Evolutionary conservation across 2,329 filamentous ascomycete species (phyloP).

Genomic region (Penicillium brevicompactum): DNA sequence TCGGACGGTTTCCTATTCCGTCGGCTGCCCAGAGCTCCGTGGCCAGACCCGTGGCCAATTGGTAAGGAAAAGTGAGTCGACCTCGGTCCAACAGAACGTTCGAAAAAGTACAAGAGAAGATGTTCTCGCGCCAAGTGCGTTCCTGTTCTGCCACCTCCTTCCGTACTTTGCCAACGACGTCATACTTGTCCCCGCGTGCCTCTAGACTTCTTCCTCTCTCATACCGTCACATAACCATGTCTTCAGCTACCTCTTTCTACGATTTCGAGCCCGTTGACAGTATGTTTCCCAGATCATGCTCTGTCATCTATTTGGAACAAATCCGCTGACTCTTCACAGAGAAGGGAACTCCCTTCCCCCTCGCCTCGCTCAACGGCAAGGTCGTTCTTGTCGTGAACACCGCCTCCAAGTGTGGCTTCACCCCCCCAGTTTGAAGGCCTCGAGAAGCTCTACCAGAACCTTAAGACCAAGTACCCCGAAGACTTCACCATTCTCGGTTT

Average conservation of each 20-base stretch:
- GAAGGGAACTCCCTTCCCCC: slow-evolving; percentile 70
- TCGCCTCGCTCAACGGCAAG: slow-evolving; percentile 79
- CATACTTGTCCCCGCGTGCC: slow-evolving; percentile 10
- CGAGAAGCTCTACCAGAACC: slow-evolving; percentile 81
- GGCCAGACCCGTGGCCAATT: slow-evolving; percentile 20
- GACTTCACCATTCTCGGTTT: slow-evolving; percentile 90
- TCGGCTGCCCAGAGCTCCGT: slow-evolving; percentile 15
- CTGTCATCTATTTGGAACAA: neutral
- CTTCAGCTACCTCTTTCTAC: slow-evolving; percentile 61
- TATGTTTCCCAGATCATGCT: slow-evolving; percentile 36
- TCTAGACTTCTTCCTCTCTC: neutral
- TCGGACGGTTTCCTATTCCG: slow-evolving; percentile 10
- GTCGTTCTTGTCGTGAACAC: slow-evolving; percentile 97
- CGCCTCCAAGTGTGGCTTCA: slow-evolving; percentile 98
- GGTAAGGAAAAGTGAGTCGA: slow-evolving; percentile 13
- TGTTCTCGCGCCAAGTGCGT: slow-evolving; percentile 3
- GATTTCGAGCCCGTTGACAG: slow-evolving; percentile 62
- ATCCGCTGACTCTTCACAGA: slow-evolving; percentile 51
- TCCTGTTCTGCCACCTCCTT: slow-evolving; percentile 1
- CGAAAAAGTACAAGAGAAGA: slow-evolving; percentile 13
- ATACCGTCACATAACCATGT: slow-evolving; percentile 43
- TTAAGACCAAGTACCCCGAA: slow-evolving; percentile 70
- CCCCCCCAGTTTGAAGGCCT: slow-evolving; percentile 91
- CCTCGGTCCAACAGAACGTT: slow-evolving; percentile 10
- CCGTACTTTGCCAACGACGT: slow-evolving; percentile 18